phyloP scores from a whole-genome alignment of 2,329 filamentous ascomycete species.

The Beauveria varroae region DNA sequence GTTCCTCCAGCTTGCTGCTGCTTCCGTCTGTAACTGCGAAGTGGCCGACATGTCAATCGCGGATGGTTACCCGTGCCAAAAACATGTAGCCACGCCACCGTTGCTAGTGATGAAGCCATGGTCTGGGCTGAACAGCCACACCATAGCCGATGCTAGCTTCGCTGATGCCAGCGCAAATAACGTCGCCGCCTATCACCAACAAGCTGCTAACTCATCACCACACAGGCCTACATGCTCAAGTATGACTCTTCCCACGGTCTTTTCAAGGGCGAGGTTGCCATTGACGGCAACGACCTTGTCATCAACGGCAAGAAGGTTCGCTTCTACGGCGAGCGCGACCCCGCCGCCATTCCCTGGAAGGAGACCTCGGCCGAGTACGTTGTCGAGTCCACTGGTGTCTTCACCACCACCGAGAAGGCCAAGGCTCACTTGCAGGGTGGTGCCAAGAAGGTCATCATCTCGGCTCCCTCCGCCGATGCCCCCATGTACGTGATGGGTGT shows the following conservation, averaged over 20 bases:
- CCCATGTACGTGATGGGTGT: slow-evolving; percentile 99
- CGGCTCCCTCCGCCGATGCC: slow-evolving; percentile 85
- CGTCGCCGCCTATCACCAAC: not conserved
- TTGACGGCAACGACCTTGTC: slow-evolving; percentile 62
- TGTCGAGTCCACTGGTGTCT: slow-evolving; percentile 96
- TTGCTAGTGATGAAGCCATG: not conserved
- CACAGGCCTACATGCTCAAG: slow-evolving; percentile 97
- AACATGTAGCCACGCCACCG: not conserved
- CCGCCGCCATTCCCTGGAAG: slow-evolving; percentile 80
- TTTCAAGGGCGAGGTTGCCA: slow-evolving; percentile 87
- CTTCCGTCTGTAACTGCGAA: not conserved
- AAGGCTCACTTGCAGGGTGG: slow-evolving; percentile 89
- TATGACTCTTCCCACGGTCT: slow-evolving; percentile 95
- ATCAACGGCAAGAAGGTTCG: slow-evolving; percentile 93
- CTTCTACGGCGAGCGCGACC: slow-evolving; percentile 93
- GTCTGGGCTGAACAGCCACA: not conserved
- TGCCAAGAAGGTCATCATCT: slow-evolving; percentile 97
- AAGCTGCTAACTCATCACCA: slow-evolving; percentile 6
- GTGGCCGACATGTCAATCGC: not conserved
- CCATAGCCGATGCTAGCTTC: not conserved
- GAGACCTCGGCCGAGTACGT: slow-evolving; percentile 87
- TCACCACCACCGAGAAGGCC: slow-evolving; percentile 98
- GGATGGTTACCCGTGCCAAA: no score
- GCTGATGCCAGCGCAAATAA: not conserved
- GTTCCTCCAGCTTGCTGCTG: not conserved